Evolutionary conservation across 306 rosid genomes (phyloP).

Genomic region (Pyrus bretschneideri): DNA sequence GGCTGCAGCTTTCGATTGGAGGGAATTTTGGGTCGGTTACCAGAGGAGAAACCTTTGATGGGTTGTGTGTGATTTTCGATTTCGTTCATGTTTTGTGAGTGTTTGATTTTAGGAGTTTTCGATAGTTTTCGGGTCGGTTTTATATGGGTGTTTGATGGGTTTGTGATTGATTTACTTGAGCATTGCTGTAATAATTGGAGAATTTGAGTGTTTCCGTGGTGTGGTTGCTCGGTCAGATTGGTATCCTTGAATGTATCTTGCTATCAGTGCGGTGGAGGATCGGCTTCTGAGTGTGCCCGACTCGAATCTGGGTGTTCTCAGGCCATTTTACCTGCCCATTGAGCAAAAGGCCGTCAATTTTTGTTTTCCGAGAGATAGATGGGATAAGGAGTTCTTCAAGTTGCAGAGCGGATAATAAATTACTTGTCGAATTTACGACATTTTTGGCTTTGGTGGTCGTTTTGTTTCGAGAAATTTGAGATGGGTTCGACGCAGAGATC

Average conservation of each 20-base stretch:
- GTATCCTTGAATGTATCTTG: conserved; percentile 60
- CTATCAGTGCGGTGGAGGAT: conserved; percentile 28
- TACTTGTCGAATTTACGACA: neutral
- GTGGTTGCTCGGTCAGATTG: conserved; percentile 11
- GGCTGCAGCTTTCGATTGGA: neutral
- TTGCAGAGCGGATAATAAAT: conserved; percentile 55
- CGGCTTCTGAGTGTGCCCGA: conserved; percentile 62
- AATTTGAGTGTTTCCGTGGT: conserved; percentile 1
- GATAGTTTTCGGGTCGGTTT: neutral
- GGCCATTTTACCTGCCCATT: conserved; percentile 32
- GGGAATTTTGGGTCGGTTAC: neutral
- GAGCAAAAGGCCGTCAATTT: conserved; percentile 21
- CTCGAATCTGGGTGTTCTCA: conserved; percentile 45
- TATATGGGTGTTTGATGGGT: neutral
- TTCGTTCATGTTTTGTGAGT: neutral
- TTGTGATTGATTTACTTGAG: conserved; percentile 16
- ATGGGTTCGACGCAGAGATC: conserved; percentile 84
- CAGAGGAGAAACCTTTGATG: neutral
- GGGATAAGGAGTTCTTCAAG: conserved; percentile 69
- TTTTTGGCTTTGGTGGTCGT: neutral
- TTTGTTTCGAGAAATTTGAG: neutral
- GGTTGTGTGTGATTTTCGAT: neutral
- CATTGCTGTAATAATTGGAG: conserved; percentile 9
- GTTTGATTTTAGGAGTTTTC: neutral
- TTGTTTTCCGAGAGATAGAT: conserved; percentile 42